A percentile compares a stretch with the other conserved stretches of the same genome.
Evolutionary conservation across 192 early-diverging fungal genomes (phyloP).

Genomic region (Coemansia sp.): DNA sequence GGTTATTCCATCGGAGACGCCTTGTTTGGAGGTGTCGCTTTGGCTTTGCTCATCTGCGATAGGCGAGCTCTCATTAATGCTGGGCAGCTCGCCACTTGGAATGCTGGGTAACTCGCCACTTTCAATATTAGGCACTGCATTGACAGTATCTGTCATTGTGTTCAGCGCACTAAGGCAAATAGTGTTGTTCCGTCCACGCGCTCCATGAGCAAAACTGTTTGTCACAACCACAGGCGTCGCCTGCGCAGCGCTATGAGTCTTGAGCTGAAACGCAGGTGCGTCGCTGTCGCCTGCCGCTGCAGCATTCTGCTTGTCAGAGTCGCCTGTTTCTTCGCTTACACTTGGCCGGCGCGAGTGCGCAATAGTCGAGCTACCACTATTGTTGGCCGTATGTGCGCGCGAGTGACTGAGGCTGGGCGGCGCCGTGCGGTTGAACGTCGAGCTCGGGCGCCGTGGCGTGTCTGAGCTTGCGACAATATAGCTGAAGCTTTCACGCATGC

Average conservation of each 20-base stretch:
- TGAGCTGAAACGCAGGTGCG: not conserved
- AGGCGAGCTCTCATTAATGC: slow-evolving; percentile 14
- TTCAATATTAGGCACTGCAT: slow-evolving; percentile 1
- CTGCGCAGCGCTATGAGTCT: slow-evolving; percentile 8
- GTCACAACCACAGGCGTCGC: slow-evolving; percentile 11
- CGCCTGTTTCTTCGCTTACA: slow-evolving; percentile 6
- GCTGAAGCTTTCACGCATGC: slow-evolving; percentile 50
- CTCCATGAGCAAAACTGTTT: not conserved
- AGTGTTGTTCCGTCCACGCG: slow-evolving; percentile 28
- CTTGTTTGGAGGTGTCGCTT: not conserved
- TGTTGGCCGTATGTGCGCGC: slow-evolving; percentile 33
- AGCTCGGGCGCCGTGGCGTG: slow-evolving; percentile 15
- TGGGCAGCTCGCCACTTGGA: not conserved
- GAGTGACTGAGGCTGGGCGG: slow-evolving; percentile 45
- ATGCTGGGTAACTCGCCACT: slow-evolving; percentile 5
- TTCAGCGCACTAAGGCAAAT: slow-evolving; percentile 27
- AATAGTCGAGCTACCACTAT: slow-evolving; percentile 46
- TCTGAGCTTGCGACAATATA: slow-evolving; percentile 46
- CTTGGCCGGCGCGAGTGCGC: slow-evolving; percentile 49
- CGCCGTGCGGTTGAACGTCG: slow-evolving; percentile 35
- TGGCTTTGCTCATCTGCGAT: not conserved
- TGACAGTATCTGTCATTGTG: slow-evolving; percentile 19
- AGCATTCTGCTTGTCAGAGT: not conserved
- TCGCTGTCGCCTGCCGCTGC: not conserved
- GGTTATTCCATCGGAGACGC: not conserved